Evolutionary conservation across 169 alveolate species (phyloP), one percentile per base, ranked within the genome.

Genomic region (Plasmodium vivax): DNA sequence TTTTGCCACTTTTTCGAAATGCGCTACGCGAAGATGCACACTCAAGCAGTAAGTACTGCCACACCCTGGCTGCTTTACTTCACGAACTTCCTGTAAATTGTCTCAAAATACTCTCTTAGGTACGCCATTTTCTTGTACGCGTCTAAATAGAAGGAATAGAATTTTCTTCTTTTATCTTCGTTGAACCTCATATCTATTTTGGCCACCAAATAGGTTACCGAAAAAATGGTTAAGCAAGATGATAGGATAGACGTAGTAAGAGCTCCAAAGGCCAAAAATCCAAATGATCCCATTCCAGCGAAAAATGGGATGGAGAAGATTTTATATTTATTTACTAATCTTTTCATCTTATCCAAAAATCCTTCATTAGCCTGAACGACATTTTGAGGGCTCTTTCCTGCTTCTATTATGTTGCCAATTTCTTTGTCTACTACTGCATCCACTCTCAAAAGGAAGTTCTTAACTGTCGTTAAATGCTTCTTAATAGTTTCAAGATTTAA

Each of bases 371-470:
- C 43, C 30, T 56, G 1, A 32, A 16, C 23, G 0, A 83, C 73
- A 54, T 83, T 56, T 16, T 54, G n/a, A 47, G 5, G n/a, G 9
- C 38, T 43, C 8, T 8, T 8, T 83, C 19, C 56, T 83, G 51
- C 36, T 7, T 56, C 56, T 34, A 83, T 16, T 30, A 45, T 34
- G 34, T 56, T 83, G 32, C 8, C 16, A 23, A 83, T 30, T 83
- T 83, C 91, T 83, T 51, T 83, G 30, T 83, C 91, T 5, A 83
- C 58, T 34, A 56, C 43, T 83, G 16, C 79, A 83, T 83, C 91
- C 4, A 83, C 79, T 56, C 54, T 83, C 12, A 54, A 38, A 38
- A 83, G 58, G 72, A 56, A 83, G 41, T 83, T 83, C 16, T 56
- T 83, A 54, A 83, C 91, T 58, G 47, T 62, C 5, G 75, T 62